Base-by-base conservation (phyloP, 257 asterid species). In the Penstemon davidsonii region DNA sequence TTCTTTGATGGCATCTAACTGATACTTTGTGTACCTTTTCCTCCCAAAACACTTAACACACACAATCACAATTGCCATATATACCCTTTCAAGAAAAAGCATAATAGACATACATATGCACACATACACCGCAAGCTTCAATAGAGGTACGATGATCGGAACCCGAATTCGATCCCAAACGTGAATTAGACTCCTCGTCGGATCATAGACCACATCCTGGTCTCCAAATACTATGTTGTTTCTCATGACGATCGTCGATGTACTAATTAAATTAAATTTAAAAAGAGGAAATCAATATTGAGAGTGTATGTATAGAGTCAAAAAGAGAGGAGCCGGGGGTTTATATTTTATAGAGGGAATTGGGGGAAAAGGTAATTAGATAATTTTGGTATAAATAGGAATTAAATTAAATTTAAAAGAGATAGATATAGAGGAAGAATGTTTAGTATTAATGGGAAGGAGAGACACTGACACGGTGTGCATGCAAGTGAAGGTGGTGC, bases 91-190 rank as follows among this genome's bases (percentile, higher is more conserved):
- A n/a, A 75, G 6, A 52, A 91, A 91, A 52, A 91, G 90, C 97
- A 91, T 88, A 67, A 88, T 41, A 4, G 97, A 91, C 97, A 91
- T 91, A 55, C 67, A 63, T 72, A 88, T 82, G 85, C 97, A 88
- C 70, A 83, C 5, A 70, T 75, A 84, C 62, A 91, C 68, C 38
- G 96, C 89, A 49, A 78, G 1, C 3, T 72, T 82, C 62, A 91
- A 75, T 39, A 86, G 19, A 39, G 95, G 97, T 15, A 70, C 97
- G 33, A 91, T 66, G 15, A 85, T 68, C 56, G 95, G 93, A 67
- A 84, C 88, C 54, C 95, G 68, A 55, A 91, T 80, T 8, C 75
- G 40, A 45, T 88, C 93, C 96, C 96, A 87, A 67, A 81, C 70
- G 11, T 78, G 68, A 51, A 72, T 75, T 44, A 86, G 87, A 51